A percentile compares a stretch with the other conserved stretches of the same genome.
Conservation (phyloP, 768 basidiomycete genomes). For the Lenzites betulinus region DNA sequence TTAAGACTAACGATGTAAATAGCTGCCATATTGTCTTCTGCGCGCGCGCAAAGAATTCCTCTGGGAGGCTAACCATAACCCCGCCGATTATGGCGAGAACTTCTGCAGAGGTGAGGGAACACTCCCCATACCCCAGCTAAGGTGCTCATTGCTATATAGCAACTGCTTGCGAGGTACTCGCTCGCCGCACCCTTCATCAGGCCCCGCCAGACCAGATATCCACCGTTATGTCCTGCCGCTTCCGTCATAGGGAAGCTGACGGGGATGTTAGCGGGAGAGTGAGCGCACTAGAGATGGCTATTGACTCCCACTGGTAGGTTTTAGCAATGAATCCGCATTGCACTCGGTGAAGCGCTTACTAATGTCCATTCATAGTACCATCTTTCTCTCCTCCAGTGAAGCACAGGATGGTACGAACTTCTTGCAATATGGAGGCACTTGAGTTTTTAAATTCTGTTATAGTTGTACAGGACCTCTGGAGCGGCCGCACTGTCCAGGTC, state of each 20-base stretch:
- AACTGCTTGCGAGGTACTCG: slow-evolving; percentile 81
- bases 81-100: slow-evolving; percentile 89
- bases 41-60: slow-evolving; percentile 80
- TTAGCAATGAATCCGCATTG: neutral
- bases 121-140: neutral
- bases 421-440: neutral
- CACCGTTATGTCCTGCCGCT: slow-evolving; percentile 77
- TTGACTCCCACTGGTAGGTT: slow-evolving; percentile 82
- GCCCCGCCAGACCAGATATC: slow-evolving; percentile 63
- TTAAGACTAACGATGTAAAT: neutral
- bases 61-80: slow-evolving; percentile 77
- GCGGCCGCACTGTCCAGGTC: slow-evolving; percentile 77
- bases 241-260: slow-evolving; percentile 68
- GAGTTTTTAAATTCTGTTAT: neutral
- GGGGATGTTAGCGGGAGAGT: slow-evolving; percentile 74
- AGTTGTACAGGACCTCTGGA: slow-evolving; percentile 87
- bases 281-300: slow-evolving; percentile 87
- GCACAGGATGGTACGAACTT: slow-evolving; percentile 68
- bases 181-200: slow-evolving; percentile 76
- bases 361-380: slow-evolving; percentile 48
- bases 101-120: slow-evolving; percentile 64
- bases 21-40: slow-evolving; percentile 84
- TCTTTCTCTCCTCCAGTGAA: slow-evolving; percentile 84
- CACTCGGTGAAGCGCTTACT: neutral
- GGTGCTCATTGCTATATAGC: slow-evolving; percentile 44